These are phyloP conservation scores for Macadamia tetraphylla DNA, from an alignment of 164 flowering plant genomes.

Conservation along the genomic window DNA sequence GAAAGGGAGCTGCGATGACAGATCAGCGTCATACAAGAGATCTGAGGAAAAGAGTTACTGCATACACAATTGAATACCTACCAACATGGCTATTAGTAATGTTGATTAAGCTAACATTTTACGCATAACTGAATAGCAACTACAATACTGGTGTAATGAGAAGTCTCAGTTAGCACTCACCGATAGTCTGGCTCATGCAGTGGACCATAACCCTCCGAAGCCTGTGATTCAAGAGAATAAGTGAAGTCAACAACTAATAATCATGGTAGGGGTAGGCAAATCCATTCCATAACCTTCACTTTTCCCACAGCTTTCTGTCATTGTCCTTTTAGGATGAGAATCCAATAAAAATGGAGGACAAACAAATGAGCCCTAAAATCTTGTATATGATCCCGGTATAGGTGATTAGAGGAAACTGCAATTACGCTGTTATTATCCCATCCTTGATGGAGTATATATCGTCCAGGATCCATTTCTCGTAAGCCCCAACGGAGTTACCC, in stretches of 20 bases:
- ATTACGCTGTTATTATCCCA: conserved; percentile 99
- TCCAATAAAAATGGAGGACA: conserved; percentile 65
- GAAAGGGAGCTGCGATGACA: no score
- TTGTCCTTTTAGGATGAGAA: conserved; percentile 61
- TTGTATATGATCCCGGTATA: conserved; percentile 76
- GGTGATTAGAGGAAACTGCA: conserved; percentile 96
- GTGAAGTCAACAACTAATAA: conserved; percentile 92
- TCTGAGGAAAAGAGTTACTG: neutral
- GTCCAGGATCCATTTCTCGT: conserved; percentile 87
- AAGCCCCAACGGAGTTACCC: conserved; percentile 29
- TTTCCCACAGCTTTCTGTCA: conserved; percentile 75
- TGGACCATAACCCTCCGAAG: conserved; percentile 91
- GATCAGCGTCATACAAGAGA: neutral
- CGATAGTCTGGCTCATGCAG: conserved; percentile 81
- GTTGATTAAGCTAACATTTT: neutral
- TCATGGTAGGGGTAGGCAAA: conserved; percentile 74
- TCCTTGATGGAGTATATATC: conserved; percentile 95
- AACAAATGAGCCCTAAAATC: conserved; percentile 78
- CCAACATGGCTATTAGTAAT: neutral
- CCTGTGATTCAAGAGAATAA: conserved; percentile 99
- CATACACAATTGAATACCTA: neutral
- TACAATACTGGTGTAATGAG: conserved; percentile 8
- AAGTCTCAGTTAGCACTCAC: conserved; percentile 52
- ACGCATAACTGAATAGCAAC: neutral
- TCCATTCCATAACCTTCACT: conserved; percentile 87